Conservation (phyloP, 2,329 filamentous ascomycete genomes). For the Penicillium brevicompactum region DNA sequence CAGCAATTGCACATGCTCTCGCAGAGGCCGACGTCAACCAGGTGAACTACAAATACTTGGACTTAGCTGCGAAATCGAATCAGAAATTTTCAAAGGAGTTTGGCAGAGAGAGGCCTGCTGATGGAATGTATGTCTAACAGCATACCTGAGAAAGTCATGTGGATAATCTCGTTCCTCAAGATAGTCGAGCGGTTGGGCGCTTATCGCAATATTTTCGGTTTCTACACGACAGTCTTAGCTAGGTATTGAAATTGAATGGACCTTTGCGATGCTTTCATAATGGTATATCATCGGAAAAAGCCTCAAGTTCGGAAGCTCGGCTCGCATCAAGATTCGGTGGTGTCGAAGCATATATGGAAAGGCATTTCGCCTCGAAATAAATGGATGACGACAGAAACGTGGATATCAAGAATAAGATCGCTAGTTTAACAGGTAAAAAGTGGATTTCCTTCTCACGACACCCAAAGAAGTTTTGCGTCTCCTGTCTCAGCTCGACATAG, state of each 20-base stretch:
- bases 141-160: conserved; percentile 3
- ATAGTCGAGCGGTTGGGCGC: background rate
- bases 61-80: conserved; percentile 13
- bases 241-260: background rate
- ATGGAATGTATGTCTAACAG: conserved; percentile 13
- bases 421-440: too few relatives aligned
- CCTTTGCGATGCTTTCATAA: background rate
- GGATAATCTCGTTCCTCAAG: background rate
- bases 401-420: too few relatives aligned
- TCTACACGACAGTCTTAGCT: conserved; percentile 3
- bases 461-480: too few relatives aligned
- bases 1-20: conserved; percentile 18
- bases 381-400: too few relatives aligned
- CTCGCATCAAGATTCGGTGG: too few relatives aligned
- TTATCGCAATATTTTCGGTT: conserved; percentile 11
- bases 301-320: too few relatives aligned
- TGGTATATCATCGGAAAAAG: background rate
- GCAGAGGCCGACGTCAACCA: conserved; percentile 8
- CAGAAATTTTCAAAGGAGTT: conserved; percentile 17
- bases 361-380: too few relatives aligned
- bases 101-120: conserved; percentile 5
- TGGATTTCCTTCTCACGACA: too few relatives aligned
- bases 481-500: too few relatives aligned
- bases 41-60: conserved; percentile 16
- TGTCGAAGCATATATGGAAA: too few relatives aligned